A percentile compares a stretch with the other conserved stretches of the same genome.
Conservation (phyloP, 495 filamentous ascomycete species). For the Penicillium angulare region DNA sequence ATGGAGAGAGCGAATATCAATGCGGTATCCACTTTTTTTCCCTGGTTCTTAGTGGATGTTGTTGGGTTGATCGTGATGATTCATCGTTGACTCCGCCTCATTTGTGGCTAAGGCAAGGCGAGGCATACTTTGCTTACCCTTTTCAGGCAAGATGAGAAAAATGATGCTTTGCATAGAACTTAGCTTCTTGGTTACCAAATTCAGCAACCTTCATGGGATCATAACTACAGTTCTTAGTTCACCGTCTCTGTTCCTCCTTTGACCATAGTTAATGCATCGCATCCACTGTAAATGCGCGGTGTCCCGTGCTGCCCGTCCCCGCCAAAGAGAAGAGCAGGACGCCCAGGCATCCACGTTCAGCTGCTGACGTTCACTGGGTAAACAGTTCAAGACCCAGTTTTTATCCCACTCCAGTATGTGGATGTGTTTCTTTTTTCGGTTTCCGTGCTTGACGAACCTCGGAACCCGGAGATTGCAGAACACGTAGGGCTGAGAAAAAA, state of each 20-base stretch:
- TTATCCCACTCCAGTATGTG: background rate
- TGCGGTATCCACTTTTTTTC: background rate
- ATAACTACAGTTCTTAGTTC: too few relatives aligned
- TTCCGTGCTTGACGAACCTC: background rate
- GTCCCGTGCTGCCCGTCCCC: background rate
- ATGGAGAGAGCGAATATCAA: background rate
- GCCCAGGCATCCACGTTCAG: slow-evolving; percentile 25
- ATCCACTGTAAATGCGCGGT: background rate
- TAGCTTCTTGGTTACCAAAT: too few relatives aligned
- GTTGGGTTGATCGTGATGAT: background rate
- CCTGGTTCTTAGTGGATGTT: background rate
- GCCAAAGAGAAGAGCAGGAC: background rate
- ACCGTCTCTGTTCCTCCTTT: background rate
- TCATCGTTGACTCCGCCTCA: slow-evolving; percentile 8
- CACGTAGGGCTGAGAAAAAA: slow-evolving; percentile 12
- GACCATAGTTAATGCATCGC: background rate
- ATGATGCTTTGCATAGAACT: too few relatives aligned
- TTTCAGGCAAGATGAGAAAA: too few relatives aligned
- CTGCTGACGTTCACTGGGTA: slow-evolving; percentile 21
- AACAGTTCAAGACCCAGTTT: slow-evolving; percentile 1
- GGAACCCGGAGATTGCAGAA: background rate
- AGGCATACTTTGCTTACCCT: background rate
- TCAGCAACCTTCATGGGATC: too few relatives aligned
- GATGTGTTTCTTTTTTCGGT: background rate
- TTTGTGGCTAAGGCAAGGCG: background rate